Conservation (phyloP, 2,329 filamentous ascomycete genomes). For the Juglanconis sp. region DNA sequence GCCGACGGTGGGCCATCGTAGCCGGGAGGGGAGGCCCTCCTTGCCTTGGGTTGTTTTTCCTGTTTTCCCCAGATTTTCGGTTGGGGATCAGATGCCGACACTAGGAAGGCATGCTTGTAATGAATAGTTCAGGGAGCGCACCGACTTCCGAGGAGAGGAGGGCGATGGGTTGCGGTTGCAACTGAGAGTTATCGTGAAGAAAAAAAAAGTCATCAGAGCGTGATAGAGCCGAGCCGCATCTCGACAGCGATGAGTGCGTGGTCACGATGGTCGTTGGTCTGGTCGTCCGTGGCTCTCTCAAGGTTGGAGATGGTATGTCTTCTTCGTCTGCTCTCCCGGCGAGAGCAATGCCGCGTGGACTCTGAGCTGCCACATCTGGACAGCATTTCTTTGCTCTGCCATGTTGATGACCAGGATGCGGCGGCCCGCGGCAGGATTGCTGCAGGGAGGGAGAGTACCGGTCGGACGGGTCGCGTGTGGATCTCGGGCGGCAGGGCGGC, state of each 20-base stretch:
- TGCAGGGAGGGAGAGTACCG: slow-evolving; percentile 1
- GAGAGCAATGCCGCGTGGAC: background rate
- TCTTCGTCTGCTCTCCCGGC: background rate
- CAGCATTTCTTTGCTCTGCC: background rate
- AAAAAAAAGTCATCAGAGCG: too few relatives aligned
- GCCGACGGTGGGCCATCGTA: background rate
- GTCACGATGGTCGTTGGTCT: background rate
- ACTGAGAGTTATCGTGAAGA: background rate
- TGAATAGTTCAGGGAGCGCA: background rate
- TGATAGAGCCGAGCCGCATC: background rate
- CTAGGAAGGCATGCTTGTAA: background rate
- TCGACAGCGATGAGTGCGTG: background rate
- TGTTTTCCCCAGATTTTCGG: background rate
- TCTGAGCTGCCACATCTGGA: slow-evolving; percentile 2
- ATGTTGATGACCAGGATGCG: background rate
- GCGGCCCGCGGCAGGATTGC: background rate
- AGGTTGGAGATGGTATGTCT: background rate
- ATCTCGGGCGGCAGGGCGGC: slow-evolving; percentile 5
- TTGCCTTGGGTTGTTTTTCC: too few relatives aligned
- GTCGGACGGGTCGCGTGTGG: background rate
- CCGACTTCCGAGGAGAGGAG: background rate
- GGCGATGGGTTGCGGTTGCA: background rate
- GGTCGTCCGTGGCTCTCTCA: background rate
- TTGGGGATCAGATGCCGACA: background rate
- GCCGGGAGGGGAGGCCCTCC: too few relatives aligned